Evolutionary conservation across 2,329 filamentous ascomycete genomes (phyloP).

Genomic region (Aspergillus sp.): DNA sequence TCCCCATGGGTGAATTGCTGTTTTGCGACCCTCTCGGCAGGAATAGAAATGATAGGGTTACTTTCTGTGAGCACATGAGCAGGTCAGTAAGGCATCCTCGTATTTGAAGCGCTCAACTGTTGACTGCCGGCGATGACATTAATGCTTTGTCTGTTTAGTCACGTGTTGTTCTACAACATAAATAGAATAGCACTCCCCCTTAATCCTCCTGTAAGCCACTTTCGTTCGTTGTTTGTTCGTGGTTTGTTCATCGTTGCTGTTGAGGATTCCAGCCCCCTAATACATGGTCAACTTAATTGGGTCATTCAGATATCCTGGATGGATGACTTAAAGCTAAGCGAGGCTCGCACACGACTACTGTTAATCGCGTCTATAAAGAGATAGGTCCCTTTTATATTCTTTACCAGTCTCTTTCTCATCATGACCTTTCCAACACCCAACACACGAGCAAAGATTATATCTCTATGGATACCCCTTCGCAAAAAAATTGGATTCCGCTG

Average conservation of each 20-base stretch:
- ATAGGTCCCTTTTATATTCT: not conserved
- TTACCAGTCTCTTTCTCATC: not conserved
- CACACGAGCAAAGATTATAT: not conserved
- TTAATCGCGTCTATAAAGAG: conserved; percentile 3
- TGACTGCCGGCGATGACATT: not conserved
- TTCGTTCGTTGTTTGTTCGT: conserved; percentile 3
- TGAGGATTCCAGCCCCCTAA: not conserved
- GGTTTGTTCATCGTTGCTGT: not conserved
- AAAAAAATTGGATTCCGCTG: conserved; percentile 2
- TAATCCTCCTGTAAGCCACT: conserved; percentile 3
- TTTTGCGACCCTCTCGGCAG: too few relatives aligned
- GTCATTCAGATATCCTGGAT: conserved; percentile 2
- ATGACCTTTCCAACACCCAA: conserved; percentile 1
- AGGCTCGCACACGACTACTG: not conserved
- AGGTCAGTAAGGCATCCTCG: too few relatives aligned
- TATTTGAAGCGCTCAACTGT: too few relatives aligned
- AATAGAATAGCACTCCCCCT: not conserved
- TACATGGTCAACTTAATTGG: not conserved
- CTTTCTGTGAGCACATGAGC: too few relatives aligned
- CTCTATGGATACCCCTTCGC: conserved; percentile 1
- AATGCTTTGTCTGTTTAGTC: not conserved
- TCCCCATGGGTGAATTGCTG: too few relatives aligned
- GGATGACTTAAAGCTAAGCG: not conserved
- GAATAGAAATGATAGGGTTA: too few relatives aligned
- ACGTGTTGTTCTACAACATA: not conserved